Evolutionary conservation across 1,139 yeast species (phyloP), one percentile per base, ranked within the genome.

Genomic region (Debaryomyces fabryi): DNA sequence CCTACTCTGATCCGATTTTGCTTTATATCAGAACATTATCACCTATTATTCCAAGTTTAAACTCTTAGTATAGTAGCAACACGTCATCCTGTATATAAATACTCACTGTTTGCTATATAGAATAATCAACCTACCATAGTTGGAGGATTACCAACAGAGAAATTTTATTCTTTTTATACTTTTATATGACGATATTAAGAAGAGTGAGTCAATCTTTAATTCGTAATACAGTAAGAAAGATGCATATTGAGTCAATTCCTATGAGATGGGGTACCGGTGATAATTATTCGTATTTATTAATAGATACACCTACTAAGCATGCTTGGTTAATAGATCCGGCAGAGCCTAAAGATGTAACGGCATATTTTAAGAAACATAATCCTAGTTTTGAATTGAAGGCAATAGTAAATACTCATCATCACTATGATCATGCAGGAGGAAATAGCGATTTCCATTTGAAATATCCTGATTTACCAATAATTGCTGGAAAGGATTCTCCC

Each of bases 211-310:
- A 35, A 18, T 15, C 15, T 8, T 27, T 41, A 40, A 20, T 45
- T 27, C 41, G 42, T 34, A 49, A 45, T 18, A 43, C 42, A 30
- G 43, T 36, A 15, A 64, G 88, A 59, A 79, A 65, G 44, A 92
- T 92, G 98, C 95, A 89, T 59, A 79, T 92, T 51, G 79, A 83
- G 60, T 69, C 87, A 34, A 82, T 93, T 58, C 92, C 93, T 51
- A 92, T 91, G 97, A 83, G 97, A 69, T 92, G 98, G 98, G 91
- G 93, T 49, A 68, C 81, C 25, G 97, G 97, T 49, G 95, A 91
- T 67, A 93, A 93, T 71, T 93, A 92, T 69, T 80, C 95, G 56
- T 93, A 93, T 63, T 67, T 92, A 13, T 65, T 93, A 33, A 78
- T 85, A 10, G 97, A 90, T 62, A 81, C 82, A 21, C 76, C 79